Evolutionary conservation across 176 grass and related monocot genomes (phyloP), one percentile per base, ranked within the genome.

Genomic region (Themeda triandra): DNA sequence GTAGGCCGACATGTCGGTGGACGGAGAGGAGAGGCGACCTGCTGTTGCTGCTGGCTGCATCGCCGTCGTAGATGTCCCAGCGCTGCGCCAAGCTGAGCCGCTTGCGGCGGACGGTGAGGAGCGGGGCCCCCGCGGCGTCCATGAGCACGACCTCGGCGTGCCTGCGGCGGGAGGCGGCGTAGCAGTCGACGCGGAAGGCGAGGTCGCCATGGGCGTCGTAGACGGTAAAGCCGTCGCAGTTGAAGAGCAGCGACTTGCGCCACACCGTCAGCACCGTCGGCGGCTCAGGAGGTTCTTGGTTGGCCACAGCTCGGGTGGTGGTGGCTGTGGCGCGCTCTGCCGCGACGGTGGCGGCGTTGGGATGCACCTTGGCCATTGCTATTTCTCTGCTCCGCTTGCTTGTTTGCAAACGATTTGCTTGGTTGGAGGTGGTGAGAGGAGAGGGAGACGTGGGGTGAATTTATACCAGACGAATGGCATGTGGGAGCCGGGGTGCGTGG

Each of bases 211-310:
- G 80, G 24, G 87, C 84, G 77, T 97, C 94, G 58, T 81, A 97
- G 17, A 97, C 94, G 10, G 94, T 97, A 82, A 94, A 97, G 13
- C 94, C 94, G 27, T 86, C 79, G 80, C 87, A 93, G 74, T 92
- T 97, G 87, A 97, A 93, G 27, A 97, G 86, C 11, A 97, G 87
- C 4, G 94, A 97, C 76, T 97, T 97, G 71, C 91, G 91, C 94
- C 94, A 97, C 69, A 97, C 94, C 14, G 94, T 97, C 10, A 97
- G 89, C 72, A 82, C 75, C 63, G 40, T 49, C 12, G 66, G 37
- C 4, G 51, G 77, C 15, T 91, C 48, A 14, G 82, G 40, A 14
- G 82, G 40, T 51, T 31, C 19, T 72, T 58, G 53, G 49, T 18
- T 5, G 36, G 4, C 48, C 2, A 23, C 23, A 4, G 21, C 53